Percentiles rank a stretch among this genome's conserved stretches.
phyloP scores from a whole-genome alignment of 805 yeast genomes.

The Yarrowia osloensis region DNA sequence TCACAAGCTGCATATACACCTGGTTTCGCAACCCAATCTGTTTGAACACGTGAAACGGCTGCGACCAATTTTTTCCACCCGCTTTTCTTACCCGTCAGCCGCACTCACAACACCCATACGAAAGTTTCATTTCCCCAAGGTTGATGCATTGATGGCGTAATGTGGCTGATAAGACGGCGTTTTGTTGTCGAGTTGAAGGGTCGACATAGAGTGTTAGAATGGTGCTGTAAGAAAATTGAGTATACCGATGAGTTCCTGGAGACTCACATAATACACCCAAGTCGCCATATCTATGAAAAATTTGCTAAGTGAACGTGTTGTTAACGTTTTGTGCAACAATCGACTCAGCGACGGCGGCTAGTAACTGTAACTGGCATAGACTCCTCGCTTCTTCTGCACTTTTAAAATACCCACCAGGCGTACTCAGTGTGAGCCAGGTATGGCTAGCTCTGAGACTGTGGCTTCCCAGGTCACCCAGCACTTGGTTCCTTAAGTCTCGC shows the following conservation, averaged over 20 bases:
- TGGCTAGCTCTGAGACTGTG: background rate
- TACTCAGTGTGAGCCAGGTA: background rate
- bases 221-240: too few relatives aligned
- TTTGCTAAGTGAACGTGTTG: background rate
- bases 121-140: constrained; percentile 25
- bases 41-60: background rate
- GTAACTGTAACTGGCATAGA: background rate
- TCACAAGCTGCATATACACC: background rate
- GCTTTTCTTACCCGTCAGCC: background rate
- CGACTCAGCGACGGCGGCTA: background rate
- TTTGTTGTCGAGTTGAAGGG: too few relatives aligned
- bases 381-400: background rate
- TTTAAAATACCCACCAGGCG: background rate
- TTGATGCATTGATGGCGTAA: constrained; percentile 23
- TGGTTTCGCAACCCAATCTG: too few relatives aligned
- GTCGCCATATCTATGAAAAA: background rate
- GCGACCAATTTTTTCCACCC: background rate
- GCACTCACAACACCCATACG: background rate
- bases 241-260: background rate
- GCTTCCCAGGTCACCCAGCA: too few relatives aligned
- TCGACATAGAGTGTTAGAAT: background rate
- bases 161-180: constrained; percentile 23
- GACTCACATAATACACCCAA: background rate
- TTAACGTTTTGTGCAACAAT: background rate
- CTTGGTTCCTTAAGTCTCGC: background rate